Base-by-base conservation (phyloP, 169 alveolate genomes). In the Cardiosporidium cionae region DNA sequence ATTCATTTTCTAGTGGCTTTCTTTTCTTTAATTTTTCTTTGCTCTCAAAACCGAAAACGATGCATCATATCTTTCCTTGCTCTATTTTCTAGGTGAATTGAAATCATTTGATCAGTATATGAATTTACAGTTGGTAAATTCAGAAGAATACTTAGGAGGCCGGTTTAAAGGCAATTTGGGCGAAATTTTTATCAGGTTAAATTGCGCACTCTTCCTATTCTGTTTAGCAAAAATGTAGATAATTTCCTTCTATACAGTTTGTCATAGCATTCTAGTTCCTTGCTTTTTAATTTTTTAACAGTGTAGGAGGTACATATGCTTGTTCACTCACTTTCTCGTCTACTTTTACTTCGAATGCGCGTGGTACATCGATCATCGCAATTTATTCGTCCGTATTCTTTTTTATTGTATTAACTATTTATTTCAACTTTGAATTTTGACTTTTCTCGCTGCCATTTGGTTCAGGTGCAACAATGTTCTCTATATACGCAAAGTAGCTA, bases 81-180 rank as follows among this genome's bases (percentile, higher is more conserved):
- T n/a, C n/a, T n/a, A n/a, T n/a, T n/a, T n/a, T n/a, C 4, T 78
- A 88, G 93, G 93, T 27, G 72, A 79, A 28, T 81, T 92, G 31
- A 89, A 87, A 79, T 92, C 97, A 0, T 91, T 90, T 78, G 97
- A 92, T 76, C 90, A 91, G 67, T 92, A 92, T 81, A 92, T 92
- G 96, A 92, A 92, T 79, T 65, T 91, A 35, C 93, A 90, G 73
- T 87, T 94, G 33, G 84, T 80, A 44, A 88, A 88, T 66, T 90
- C 96, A 34, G 98, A 94, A 79, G 98, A 94, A 75, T 93, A 96
- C 96, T 86, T 92, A 25, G 93, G 92, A 70, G 96, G 94, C 3
- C 88, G 84, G 69, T 83, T 86, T 72, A 93, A 88, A 36, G 98
- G 98, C 27, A 83, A 85, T 36, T 83, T 94, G 58, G 97, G 97